Conservation (phyloP, 352 stramenopile species). For the Globisporangium heterothallicum region DNA sequence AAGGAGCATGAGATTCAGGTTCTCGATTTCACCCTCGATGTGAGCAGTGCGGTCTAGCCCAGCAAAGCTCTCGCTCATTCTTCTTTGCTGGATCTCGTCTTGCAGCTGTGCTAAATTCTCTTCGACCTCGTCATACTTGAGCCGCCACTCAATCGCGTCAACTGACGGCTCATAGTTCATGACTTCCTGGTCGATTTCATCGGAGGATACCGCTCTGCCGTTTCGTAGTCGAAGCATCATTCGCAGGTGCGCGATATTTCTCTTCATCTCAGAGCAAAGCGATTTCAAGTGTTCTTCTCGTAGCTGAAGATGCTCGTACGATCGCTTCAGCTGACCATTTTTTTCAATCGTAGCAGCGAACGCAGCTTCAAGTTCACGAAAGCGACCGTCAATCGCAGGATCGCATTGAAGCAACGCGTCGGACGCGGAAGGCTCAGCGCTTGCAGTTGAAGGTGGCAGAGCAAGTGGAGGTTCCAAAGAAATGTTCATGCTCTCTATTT, state of each 20-base stretch:
- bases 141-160: conserved; percentile 77
- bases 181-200: conserved; percentile 15
- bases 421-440: background rate
- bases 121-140: conserved; percentile 81
- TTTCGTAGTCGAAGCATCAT: conserved; percentile 46
- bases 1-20: conserved; percentile 65
- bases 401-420: conserved; percentile 19
- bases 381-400: conserved; percentile 30
- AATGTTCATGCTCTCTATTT: conserved; percentile 22
- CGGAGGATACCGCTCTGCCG: background rate
- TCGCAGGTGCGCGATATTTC: conserved; percentile 47
- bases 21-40: conserved; percentile 35
- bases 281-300: conserved; percentile 47
- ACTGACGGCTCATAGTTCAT: conserved; percentile 55
- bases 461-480: conserved; percentile 9
- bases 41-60: background rate
- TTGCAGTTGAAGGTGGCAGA: background rate
- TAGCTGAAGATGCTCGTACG: conserved; percentile 48
- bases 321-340: conserved; percentile 43
- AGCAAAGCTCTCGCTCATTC: conserved; percentile 8
- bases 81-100: conserved; percentile 29
- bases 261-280: conserved; percentile 54
- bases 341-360: conserved; percentile 59
- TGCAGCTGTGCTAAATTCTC: conserved; percentile 50
- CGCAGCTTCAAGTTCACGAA: conserved; percentile 60